Evolutionary conservation across 306 rosid genomes (phyloP).

Genomic region (Benincasa hispida): DNA sequence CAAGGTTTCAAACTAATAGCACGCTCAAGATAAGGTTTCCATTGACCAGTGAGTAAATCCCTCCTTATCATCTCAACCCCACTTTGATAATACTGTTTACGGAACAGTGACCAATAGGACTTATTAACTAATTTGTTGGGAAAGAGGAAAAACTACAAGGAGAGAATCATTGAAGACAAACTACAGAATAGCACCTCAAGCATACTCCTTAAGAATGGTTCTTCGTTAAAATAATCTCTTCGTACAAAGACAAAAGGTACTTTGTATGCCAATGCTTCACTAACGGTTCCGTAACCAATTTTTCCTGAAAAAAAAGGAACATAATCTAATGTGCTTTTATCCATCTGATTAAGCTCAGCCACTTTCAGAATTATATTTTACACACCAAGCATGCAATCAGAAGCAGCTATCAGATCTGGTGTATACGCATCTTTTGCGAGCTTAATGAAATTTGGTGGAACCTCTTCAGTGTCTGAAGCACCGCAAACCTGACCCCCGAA

Average conservation of each 20-base stretch:
- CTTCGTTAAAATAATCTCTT: conserved; percentile 97
- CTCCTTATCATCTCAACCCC: conserved; percentile 98
- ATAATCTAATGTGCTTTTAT: not conserved
- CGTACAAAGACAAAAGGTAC: conserved; percentile 97
- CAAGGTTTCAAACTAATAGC: conserved; percentile 89
- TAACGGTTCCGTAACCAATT: conserved; percentile 92
- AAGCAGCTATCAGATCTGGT: conserved; percentile 86
- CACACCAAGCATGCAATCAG: conserved; percentile 98
- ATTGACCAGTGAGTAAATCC: conserved; percentile 94
- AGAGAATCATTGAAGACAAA: not conserved
- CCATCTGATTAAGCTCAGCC: conserved; percentile 10
- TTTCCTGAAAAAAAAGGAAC: conserved; percentile 45
- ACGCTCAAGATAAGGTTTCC: conserved; percentile 97
- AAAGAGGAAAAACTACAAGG: not conserved
- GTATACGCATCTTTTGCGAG: conserved; percentile 79
- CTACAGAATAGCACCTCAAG: conserved; percentile 50
- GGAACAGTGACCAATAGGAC: not conserved
- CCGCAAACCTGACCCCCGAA: conserved; percentile 73
- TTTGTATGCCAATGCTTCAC: conserved; percentile 86
- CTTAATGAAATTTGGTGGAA: conserved; percentile 72
- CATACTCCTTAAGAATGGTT: conserved; percentile 96
- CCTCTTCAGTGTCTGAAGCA: conserved; percentile 59
- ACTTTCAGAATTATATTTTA: conserved; percentile 7
- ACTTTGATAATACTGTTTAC: conserved; percentile 58
- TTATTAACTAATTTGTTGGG: conserved; percentile 2